A percentile compares a stretch with the other conserved stretches of the same genome.
These are phyloP conservation scores for Kluyveromyces nonfermentans DNA, from an alignment of 805 yeast genomes.

Conservation along the genomic window DNA sequence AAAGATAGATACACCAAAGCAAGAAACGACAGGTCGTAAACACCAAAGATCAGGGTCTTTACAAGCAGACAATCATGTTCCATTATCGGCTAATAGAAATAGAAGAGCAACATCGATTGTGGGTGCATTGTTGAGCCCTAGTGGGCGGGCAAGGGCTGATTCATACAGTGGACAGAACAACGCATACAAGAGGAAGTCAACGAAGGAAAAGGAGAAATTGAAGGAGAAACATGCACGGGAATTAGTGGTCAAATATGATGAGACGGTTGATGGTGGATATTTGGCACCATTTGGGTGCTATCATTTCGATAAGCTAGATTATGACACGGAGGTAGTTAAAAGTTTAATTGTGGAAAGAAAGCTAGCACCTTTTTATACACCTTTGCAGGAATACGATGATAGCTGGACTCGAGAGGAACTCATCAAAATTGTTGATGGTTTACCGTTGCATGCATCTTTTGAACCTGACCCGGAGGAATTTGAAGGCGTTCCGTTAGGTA, in stretches of 20 bases:
- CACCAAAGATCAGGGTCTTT: slow-evolving; percentile 6
- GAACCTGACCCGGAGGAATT: slow-evolving; percentile 30
- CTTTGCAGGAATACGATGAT: slow-evolving; percentile 69
- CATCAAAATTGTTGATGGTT: slow-evolving; percentile 38
- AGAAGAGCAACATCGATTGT: slow-evolving; percentile 22
- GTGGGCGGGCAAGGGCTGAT: slow-evolving; percentile 19
- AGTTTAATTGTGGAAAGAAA: slow-evolving; percentile 56
- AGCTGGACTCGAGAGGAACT: slow-evolving; percentile 67
- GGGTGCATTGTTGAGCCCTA: slow-evolving; percentile 16
- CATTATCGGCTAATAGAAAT: slow-evolving; percentile 5
- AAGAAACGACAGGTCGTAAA: slow-evolving; percentile 8
- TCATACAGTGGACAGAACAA: slow-evolving; percentile 9
- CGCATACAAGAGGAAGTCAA: slow-evolving; percentile 29
- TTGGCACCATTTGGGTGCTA: slow-evolving; percentile 89
- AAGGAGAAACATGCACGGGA: slow-evolving; percentile 48
- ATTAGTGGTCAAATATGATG: slow-evolving; percentile 50
- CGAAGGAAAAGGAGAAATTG: slow-evolving; percentile 45
- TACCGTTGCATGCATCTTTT: slow-evolving; percentile 48
- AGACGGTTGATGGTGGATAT: slow-evolving; percentile 88
- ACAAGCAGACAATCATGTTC: slow-evolving; percentile 7
- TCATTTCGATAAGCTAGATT: slow-evolving; percentile 61
- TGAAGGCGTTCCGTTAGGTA: slow-evolving; percentile 27
- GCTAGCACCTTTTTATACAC: slow-evolving; percentile 85
- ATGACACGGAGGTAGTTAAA: slow-evolving; percentile 63
- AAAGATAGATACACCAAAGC: slow-evolving; percentile 29